Conservation (phyloP, 495 filamentous ascomycete species). For the Annulohypoxylon stygium region DNA sequence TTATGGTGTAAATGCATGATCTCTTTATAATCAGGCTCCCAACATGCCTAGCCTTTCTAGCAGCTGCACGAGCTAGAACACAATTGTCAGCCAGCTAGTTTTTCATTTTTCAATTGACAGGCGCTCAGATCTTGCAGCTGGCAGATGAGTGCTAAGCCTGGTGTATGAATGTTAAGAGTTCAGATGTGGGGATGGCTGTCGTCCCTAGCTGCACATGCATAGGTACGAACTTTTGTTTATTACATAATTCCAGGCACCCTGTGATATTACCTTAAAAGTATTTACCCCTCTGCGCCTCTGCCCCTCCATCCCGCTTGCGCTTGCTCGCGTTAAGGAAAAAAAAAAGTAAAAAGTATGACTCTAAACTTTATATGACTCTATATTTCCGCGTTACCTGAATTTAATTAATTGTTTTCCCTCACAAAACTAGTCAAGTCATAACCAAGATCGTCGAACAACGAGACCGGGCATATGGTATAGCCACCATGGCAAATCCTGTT, state of each 20-base stretch:
- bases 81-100: too few species aligned
- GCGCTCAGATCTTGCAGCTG: too few species aligned
- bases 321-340: not conserved
- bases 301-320: slow-evolving; percentile 13
- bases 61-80: too few species aligned
- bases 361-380: slow-evolving; percentile 18
- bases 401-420: slow-evolving; percentile 7
- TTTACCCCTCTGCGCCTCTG: not conserved
- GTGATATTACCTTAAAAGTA: slow-evolving; percentile 8
- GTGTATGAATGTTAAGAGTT: too few species aligned
- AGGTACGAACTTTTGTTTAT: not conserved
- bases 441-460: slow-evolving; percentile 1
- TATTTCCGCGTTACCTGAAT: not conserved
- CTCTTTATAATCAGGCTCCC: too few species aligned
- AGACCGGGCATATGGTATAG: slow-evolving; percentile 8
- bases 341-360: too few species aligned
- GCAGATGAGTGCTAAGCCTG: too few species aligned
- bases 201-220: too few species aligned
- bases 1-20: too few species aligned
- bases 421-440: not conserved
- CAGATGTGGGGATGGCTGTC: too few species aligned
- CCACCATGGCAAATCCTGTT: slow-evolving; percentile 30
- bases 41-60: too few species aligned
- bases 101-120: too few species aligned
- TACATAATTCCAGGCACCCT: not conserved